Percentiles rank a stretch among this genome's conserved stretches.
phyloP scores from a whole-genome alignment of 805 yeast species.

The Teunomyces funiuensis region DNA sequence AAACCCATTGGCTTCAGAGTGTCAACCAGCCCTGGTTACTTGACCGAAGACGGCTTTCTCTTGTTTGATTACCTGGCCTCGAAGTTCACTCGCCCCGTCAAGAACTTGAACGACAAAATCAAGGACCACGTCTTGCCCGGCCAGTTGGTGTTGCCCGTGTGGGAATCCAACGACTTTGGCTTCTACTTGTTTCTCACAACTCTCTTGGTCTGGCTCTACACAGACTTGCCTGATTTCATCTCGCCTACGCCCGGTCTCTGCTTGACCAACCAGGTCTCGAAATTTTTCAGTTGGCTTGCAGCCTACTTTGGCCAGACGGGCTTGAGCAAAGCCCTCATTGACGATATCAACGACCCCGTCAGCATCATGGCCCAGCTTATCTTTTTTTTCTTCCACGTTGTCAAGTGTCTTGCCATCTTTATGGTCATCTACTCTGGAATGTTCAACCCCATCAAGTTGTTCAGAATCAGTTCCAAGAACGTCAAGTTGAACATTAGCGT shows the following conservation, averaged over 20 bases:
- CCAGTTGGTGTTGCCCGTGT: constrained; percentile 76
- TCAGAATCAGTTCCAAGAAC: constrained; percentile 30
- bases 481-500: constrained; percentile 38
- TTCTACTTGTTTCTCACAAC: constrained; percentile 39
- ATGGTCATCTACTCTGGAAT: constrained; percentile 65
- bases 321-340: constrained; percentile 47
- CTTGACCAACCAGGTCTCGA: constrained; percentile 58
- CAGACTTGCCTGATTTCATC: constrained; percentile 86
- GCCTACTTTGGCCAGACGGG: constrained; percentile 36
- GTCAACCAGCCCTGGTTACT: constrained; percentile 69
- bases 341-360: constrained; percentile 46
- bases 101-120: constrained; percentile 49
- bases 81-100: constrained; percentile 45
- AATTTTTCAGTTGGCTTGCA: constrained; percentile 21
- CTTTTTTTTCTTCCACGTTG: constrained; percentile 70
- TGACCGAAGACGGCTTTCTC: constrained; percentile 81
- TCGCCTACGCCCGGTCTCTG: constrained; percentile 93
- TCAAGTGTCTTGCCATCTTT: constrained; percentile 60
- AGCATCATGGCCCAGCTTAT: constrained; percentile 54
- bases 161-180: constrained; percentile 52
- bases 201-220: constrained; percentile 76
- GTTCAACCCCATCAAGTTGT: constrained; percentile 63
- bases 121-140: constrained; percentile 80
- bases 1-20: constrained; percentile 65
- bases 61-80: constrained; percentile 64